Evolutionary conservation across 495 filamentous ascomycete species (phyloP), one percentile per base, ranked within the genome.

Genomic region (Lichina pygmaea): DNA sequence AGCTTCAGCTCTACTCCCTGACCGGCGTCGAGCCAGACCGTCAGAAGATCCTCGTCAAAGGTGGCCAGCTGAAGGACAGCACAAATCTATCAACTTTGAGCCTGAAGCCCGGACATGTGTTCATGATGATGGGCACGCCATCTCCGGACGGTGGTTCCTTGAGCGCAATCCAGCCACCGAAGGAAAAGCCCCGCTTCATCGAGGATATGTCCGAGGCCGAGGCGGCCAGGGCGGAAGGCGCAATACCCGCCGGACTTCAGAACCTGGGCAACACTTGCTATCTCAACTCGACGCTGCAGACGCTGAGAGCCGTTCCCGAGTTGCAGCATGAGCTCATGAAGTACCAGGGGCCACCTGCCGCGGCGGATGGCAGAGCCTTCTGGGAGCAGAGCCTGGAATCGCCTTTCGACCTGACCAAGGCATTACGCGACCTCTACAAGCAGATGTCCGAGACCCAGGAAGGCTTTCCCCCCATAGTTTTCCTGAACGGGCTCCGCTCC

Each of bases 161-260:
- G 32, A 43, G 11, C 43, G 59, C 55, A 11, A 63, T 93, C 42
- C 69, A 70, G 47, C 68, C 74, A 24, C 91, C 91, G 7, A 83
- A 78, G 51, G 81, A 93, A 58, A 67, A 67, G 49, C 67, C 84
- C 54, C 84, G 77, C 59, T 97, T 97, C 53, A 57, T 92, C 51
- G 89, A 97, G 58, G 89, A 97, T 57, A 93, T 97, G 89, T 92
- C 85, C 6, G 89, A 89, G 55, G 86, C 86, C 17, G 86, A 97
- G 57, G 72, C 74, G 32, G 91, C 89, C 17, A 75, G 71, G 55
- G 67, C 73, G 50, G 77, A 74, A 42, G 86, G 82, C 39, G 89
- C 86, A 40, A 83, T 65, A 42, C 89, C 89, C 10, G 81, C 89
- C 47, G 89, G 89, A 33, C 58, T 97, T 49, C 72, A 84, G 56